Percentiles rank a stretch among this genome's conserved stretches.
Conservation (phyloP, 1,139 yeast species). For the Nadsonia starkeyi-henricii region DNA sequence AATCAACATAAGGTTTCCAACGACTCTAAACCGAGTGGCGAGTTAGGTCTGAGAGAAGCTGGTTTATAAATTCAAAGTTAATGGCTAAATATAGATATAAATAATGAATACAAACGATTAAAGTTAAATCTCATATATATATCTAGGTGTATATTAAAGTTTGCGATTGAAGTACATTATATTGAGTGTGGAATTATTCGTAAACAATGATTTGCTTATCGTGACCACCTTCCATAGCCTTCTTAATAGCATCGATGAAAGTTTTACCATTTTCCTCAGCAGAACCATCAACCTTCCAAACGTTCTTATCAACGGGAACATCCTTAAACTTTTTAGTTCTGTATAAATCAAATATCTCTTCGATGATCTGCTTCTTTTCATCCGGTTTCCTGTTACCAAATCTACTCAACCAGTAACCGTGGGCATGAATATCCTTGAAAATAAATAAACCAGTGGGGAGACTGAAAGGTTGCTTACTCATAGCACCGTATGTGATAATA, state of each 20-base stretch:
- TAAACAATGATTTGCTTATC: slow-evolving; percentile 27
- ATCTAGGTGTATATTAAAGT: neutral
- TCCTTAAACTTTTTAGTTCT: slow-evolving; percentile 48
- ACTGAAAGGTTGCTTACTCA: slow-evolving; percentile 89
- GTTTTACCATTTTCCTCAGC: slow-evolving; percentile 39
- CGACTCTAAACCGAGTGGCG: neutral
- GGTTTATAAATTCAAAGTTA: slow-evolving; percentile 8
- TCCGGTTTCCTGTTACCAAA: slow-evolving; percentile 53
- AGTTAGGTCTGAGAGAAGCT: neutral
- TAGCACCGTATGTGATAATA: slow-evolving; percentile 89
- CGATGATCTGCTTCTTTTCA: slow-evolving; percentile 45
- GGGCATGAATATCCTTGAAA: slow-evolving; percentile 72
- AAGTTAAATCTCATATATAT: neutral
- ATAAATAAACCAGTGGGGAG: slow-evolving; percentile 81
- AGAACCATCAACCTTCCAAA: slow-evolving; percentile 28
- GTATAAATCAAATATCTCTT: slow-evolving; percentile 52
- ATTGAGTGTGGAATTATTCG: neutral
- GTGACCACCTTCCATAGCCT: slow-evolving; percentile 29
- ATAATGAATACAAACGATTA: slow-evolving; percentile 5
- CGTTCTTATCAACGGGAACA: slow-evolving; percentile 39
- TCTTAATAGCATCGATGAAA: slow-evolving; percentile 39
- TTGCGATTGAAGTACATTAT: neutral
- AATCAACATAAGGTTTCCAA: slow-evolving; percentile 5
- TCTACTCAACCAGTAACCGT: slow-evolving; percentile 89
- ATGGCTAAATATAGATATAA: slow-evolving; percentile 4